phyloP scores from a whole-genome alignment of 192 early-diverging fungal genomes.

The Mortierella claussenii region DNA sequence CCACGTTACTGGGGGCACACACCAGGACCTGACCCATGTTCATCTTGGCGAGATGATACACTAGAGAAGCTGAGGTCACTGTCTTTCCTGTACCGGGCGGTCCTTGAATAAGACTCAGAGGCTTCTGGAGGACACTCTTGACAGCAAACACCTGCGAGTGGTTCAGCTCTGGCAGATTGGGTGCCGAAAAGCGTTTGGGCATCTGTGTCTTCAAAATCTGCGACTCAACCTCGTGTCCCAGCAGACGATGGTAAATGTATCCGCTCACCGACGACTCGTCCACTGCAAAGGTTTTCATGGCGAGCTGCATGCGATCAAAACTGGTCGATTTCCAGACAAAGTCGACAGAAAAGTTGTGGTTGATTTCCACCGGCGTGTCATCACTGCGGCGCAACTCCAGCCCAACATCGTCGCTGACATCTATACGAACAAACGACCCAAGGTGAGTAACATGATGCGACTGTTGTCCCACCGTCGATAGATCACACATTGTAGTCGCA shows the following conservation, averaged over 20 bases:
- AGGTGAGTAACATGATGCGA: no score
- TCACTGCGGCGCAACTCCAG: conserved; percentile 82
- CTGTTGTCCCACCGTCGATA: no score
- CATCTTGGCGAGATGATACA: conserved; percentile 95
- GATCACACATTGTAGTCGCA: no score
- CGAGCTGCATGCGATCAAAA: conserved; percentile 97
- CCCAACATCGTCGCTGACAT: conserved; percentile 93
- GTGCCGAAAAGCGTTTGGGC: conserved; percentile 91
- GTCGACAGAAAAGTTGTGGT: conserved; percentile 93
- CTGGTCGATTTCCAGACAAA: conserved; percentile 99
- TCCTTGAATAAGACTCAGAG: conserved; percentile 95
- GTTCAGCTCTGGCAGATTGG: conserved; percentile 95
- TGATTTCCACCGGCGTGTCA: conserved; percentile 80
- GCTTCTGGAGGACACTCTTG: conserved; percentile 90
- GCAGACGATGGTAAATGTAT: conserved; percentile 93
- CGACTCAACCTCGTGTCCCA: conserved; percentile 96
- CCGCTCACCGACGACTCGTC: conserved; percentile 94
- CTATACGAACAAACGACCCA: conserved; percentile 53
- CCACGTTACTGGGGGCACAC: conserved; percentile 98
- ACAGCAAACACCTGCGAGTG: conserved; percentile 97
- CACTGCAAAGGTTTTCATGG: conserved; percentile 96
- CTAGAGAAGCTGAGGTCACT: conserved; percentile 96
- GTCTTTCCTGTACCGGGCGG: conserved; percentile 99
- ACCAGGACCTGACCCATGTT: conserved; percentile 94
- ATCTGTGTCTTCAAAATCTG: conserved; percentile 81